Percentiles rank a stretch among this genome's conserved stretches.
Evolutionary conservation across 352 stramenopile genomes (phyloP).

Genomic region (Pilasporangium apinafurcum): DNA sequence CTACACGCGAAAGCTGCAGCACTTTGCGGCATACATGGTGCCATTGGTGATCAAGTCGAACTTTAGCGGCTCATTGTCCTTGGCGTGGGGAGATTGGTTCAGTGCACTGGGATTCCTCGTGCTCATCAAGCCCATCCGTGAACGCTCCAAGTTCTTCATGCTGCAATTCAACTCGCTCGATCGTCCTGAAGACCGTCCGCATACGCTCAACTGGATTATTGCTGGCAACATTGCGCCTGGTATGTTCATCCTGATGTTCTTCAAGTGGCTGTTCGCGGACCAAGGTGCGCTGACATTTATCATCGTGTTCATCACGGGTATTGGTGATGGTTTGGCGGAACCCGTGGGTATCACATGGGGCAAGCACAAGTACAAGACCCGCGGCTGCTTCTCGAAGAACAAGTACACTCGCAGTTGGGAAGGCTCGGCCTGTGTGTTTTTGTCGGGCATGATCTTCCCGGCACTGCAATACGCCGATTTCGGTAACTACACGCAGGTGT

Average conservation of each 20-base stretch:
- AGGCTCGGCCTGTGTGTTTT: conserved; percentile 68
- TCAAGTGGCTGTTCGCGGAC: conserved; percentile 69
- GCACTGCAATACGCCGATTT: conserved; percentile 74
- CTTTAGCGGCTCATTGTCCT: conserved; percentile 34
- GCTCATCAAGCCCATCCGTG: conserved; percentile 74
- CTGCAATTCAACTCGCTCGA: conserved; percentile 84
- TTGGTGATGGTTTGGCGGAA: conserved; percentile 73
- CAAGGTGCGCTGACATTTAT: conserved; percentile 50
- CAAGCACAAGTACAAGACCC: conserved; percentile 82
- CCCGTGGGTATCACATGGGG: conserved; percentile 73
- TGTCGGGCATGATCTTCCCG: conserved; percentile 68
- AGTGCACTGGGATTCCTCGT: conserved; percentile 68
- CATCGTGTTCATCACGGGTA: conserved; percentile 71
- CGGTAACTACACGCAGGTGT: conserved; percentile 60
- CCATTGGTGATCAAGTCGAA: conserved; percentile 63
- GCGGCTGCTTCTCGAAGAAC: conserved; percentile 68
- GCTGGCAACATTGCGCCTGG: conserved; percentile 56
- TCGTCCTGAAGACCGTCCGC: conserved; percentile 64
- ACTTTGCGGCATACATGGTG: conserved; percentile 74
- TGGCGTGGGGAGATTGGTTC: conserved; percentile 78
- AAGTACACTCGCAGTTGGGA: conserved; percentile 81
- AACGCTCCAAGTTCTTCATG: conserved; percentile 79
- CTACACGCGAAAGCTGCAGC: conserved; percentile 82
- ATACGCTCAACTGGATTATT: conserved; percentile 83
- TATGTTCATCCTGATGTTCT: conserved; percentile 71